Conservation (phyloP, 108 stramenopile genomes). For the Nitzschia palea region DNA sequence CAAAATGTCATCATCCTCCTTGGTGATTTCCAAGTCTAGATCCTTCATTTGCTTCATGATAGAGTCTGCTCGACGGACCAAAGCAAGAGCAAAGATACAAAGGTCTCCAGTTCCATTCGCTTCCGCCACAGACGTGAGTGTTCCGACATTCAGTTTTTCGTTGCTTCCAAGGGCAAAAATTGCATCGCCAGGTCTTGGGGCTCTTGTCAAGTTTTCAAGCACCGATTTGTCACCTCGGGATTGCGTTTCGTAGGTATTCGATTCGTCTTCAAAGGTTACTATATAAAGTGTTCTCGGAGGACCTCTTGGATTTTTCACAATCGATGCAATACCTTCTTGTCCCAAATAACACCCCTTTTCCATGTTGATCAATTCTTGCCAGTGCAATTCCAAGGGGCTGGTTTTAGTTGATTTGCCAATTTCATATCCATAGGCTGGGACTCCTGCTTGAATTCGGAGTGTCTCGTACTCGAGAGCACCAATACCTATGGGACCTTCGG, state of each 20-base stretch:
- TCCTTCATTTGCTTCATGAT: conserved; percentile 70
- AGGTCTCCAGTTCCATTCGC: conserved; percentile 67
- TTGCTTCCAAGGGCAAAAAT: conserved; percentile 79
- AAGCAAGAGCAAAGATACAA: conserved; percentile 52
- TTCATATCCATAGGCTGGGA: conserved; percentile 45
- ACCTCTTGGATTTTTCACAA: conserved; percentile 79
- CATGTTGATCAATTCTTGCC: conserved; percentile 45
- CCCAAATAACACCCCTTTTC: conserved; percentile 89
- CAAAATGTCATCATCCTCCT: conserved; percentile 9
- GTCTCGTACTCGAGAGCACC: conserved; percentile 80
- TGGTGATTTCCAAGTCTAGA: conserved; percentile 40
- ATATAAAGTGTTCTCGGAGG: conserved; percentile 66
- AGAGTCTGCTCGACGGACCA: conserved; percentile 56
- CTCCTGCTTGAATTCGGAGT: conserved; percentile 70
- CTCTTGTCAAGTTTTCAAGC: conserved; percentile 52
- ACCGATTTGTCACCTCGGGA: conserved; percentile 38
- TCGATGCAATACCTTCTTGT: conserved; percentile 82
- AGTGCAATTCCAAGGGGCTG: conserved; percentile 72
- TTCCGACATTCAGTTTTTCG: conserved; percentile 67
- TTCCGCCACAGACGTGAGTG: conserved; percentile 71
- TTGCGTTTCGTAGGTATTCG: conserved; percentile 62
- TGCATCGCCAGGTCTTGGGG: conserved; percentile 53
- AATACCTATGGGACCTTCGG: conserved; percentile 65
- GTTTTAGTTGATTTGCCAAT: conserved; percentile 25
- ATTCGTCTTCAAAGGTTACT: conserved; percentile 71